Evolutionary conservation across 169 alveolate genomes (phyloP).

Genomic region (Plasmodium vivax): DNA sequence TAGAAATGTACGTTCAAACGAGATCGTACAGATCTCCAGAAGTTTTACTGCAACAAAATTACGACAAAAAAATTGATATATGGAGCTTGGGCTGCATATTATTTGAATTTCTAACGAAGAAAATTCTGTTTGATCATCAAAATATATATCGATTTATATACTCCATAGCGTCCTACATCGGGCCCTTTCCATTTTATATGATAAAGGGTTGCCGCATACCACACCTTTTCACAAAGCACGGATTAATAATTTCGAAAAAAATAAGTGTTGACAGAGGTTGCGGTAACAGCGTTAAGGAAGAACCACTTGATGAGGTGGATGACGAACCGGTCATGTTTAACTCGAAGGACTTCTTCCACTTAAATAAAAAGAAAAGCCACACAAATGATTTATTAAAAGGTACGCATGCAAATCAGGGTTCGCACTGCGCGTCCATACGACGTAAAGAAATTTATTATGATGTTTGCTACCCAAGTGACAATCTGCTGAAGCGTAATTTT

Average conservation of each 20-base stretch:
- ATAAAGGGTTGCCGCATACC: slow-evolving; percentile 74
- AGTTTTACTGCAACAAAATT: slow-evolving; percentile 96
- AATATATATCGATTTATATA: slow-evolving; percentile 86
- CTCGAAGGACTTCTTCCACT: slow-evolving; percentile 59
- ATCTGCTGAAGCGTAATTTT: slow-evolving; percentile 37
- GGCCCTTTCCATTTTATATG: slow-evolving; percentile 87
- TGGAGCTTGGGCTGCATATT: slow-evolving; percentile 98
- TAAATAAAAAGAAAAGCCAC: slow-evolving; percentile 19
- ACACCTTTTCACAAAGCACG: slow-evolving; percentile 71
- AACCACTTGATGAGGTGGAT: slow-evolving; percentile 44
- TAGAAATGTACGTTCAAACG: slow-evolving; percentile 95
- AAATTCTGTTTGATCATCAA: slow-evolving; percentile 90
- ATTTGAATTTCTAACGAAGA: slow-evolving; percentile 94
- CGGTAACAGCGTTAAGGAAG: slow-evolving; percentile 32
- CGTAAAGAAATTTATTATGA: slow-evolving; percentile 54
- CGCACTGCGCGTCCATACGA: not conserved
- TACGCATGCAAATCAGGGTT: not conserved
- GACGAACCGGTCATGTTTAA: slow-evolving; percentile 68
- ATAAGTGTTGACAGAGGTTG: slow-evolving; percentile 3
- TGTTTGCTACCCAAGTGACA: slow-evolving; percentile 70
- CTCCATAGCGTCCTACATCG: slow-evolving; percentile 85
- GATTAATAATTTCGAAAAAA: slow-evolving; percentile 51
- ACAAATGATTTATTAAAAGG: slow-evolving; percentile 37
- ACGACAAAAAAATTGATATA: slow-evolving; percentile 97
- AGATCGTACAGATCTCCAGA: slow-evolving; percentile 99